Conservation (phyloP, 2,329 filamentous ascomycete species). For the Penicillium polonicum region DNA sequence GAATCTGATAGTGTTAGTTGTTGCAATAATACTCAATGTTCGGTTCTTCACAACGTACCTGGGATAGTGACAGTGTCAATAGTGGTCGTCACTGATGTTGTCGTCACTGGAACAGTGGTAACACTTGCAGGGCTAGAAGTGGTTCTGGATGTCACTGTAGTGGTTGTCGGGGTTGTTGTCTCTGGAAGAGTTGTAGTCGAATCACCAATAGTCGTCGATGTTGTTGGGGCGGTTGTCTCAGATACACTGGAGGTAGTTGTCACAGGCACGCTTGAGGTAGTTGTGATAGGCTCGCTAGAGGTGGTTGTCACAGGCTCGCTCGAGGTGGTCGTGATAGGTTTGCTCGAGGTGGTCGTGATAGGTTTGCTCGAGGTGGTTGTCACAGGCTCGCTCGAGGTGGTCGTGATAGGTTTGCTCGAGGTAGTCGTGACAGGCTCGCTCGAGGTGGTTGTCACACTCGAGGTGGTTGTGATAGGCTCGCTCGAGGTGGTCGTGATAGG, state of each 20-base stretch:
- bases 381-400: neutral
- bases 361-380: neutral
- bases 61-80: neutral
- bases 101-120: neutral
- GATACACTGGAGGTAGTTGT: no score
- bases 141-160: neutral
- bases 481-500: no score
- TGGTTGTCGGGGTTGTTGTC: neutral
- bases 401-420: rapidly evolving
- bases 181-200: neutral
- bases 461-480: neutral
- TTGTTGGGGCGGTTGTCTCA: neutral
- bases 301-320: neutral
- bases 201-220: neutral
- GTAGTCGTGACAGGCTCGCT: neutral
- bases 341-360: neutral
- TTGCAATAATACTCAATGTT: neutral
- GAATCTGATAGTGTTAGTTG: slow-evolving; percentile 3
- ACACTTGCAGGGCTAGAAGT: neutral
- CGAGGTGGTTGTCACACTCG: neutral
- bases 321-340: no score
- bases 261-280: no score
- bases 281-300: neutral
- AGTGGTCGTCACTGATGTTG: neutral
- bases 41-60: slow-evolving; percentile 2